Percentiles rank a stretch among this genome's conserved stretches.
Evolutionary conservation across 257 asterid species (phyloP).

Genomic region (Cinchona pubescens): DNA sequence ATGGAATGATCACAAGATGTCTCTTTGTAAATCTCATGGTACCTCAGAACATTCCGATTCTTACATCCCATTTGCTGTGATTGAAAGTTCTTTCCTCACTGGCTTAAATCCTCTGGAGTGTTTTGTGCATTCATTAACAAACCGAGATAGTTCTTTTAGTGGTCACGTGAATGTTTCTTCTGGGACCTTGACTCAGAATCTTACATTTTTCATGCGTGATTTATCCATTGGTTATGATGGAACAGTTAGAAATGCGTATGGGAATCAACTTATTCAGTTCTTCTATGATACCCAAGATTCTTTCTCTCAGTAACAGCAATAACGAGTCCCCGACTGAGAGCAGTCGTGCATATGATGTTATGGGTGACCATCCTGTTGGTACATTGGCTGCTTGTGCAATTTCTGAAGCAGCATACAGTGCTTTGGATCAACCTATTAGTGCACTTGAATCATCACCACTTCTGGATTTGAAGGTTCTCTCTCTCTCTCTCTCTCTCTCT

Average conservation of each 20-base stretch:
- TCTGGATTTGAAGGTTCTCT: conserved; percentile 66
- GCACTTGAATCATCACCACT: conserved; percentile 88
- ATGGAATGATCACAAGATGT: conserved; percentile 66
- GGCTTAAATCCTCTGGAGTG: conserved; percentile 86
- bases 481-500: not conserved
- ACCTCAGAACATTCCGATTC: conserved; percentile 29
- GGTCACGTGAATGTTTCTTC: conserved; percentile 96
- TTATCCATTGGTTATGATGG: conserved; percentile 73
- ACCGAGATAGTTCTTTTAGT: conserved; percentile 86
- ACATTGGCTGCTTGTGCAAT: conserved; percentile 93
- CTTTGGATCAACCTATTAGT: conserved; percentile 92
- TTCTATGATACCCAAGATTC: conserved; percentile 32
- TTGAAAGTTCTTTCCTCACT: conserved; percentile 56
- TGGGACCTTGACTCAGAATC: conserved; percentile 64
- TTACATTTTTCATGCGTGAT: conserved; percentile 91
- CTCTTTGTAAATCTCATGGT: conserved; percentile 24
- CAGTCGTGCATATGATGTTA: conserved; percentile 11
- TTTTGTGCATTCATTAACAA: conserved; percentile 72
- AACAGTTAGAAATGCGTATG: conserved; percentile 74
- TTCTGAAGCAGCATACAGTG: conserved; percentile 93
- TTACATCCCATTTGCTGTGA: conserved; percentile 64
- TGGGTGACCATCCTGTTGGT: conserved; percentile 89
- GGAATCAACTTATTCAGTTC: conserved; percentile 81
- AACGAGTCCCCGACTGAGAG: conserved; percentile 14
- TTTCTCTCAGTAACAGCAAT: conserved; percentile 17